Evolutionary conservation across 495 filamentous ascomycete species (phyloP), one percentile per base, ranked within the genome.

Genomic region (Aspergillus avenaceus): DNA sequence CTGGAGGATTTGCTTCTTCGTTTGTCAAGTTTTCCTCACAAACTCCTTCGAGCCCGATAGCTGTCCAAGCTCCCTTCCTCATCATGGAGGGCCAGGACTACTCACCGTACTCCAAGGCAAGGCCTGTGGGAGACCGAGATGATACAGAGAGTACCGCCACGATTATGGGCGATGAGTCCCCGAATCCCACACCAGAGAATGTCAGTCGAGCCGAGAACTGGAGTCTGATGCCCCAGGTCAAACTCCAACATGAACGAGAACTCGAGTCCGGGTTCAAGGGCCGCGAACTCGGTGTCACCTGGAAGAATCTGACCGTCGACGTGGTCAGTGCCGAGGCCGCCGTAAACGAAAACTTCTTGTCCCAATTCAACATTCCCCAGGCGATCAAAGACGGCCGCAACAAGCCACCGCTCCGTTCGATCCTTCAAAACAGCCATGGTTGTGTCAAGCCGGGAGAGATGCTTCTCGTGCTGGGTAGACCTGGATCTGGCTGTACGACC

Each of bases 401-500:
- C 29, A 71, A 66, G 25, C 55, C 62, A 8, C 67, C 71, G 1
- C 50, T 74, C 2, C 65, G 60, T 1, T 61, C 61, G 0, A 74
- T 76, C 25, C 53, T 74, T 2, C 53, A 64, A 23, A 64, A 74
- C 46, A 70, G 65, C 38, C 69, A 73, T 61, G 72, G 72, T 14
- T 72, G 65, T 28, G 74, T 91, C 2, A 78, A 79, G 52, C 79
- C 79, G 5, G 74, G 74, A 6, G 73, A 76, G 53, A 71, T 77
- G 65, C 54, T 75, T 21, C 52, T 77, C 2, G 74, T 77, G 3
- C 59, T 77, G 9, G 74, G 74, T 5, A 56, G 74, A 4, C 74
- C 74, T 0, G 74, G 74, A 1, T 65, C 66, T 2, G 74, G 74
- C 14, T 77, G 72, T 38, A 70, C 65, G 3, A 78, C 74, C 6